Base-by-base conservation (phyloP, 371 early-diverging fungal genomes). In the Blakeslea trispora region DNA sequence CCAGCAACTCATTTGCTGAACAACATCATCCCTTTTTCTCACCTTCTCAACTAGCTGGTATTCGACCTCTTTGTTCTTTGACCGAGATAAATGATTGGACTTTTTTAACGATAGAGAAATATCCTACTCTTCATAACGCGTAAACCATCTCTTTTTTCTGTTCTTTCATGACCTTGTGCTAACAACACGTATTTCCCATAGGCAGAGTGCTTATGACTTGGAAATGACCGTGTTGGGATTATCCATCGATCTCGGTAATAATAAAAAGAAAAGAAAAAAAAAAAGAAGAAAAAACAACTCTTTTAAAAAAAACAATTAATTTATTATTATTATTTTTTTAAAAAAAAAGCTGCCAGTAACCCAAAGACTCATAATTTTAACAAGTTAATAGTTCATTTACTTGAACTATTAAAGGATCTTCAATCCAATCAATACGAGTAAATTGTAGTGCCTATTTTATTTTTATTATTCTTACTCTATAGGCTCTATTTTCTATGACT, bases 201-300 rank as follows among this genome's bases (percentile, higher is more conserved):
- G 90, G 37, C 87, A 90, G 61, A 86, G 86, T 68, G 84, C 86
- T 18, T 86, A 81, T 66, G 90, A 88, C 57, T 62, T 90, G 45
- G 90, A 90, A 51, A 86, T 86, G 83, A 82, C 80, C 14, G 81
- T 85, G 15, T 74, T 85, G 14, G 77, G 80, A 41, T 61, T 84
- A 57, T 86, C 86, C 1, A 84, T 86, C 50, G 84, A 84, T 55
- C 63, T 88, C 45, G 79, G 88, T 87, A 75, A 28, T 3, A 28
- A 28, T 5, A 28, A 28, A 28, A 7, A 28, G 28, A 28, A 28
- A 28, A 28, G 28, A 28, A 28, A 28, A 28, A 28, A 7, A 28
- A 28, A 28, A 7, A 28, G 7, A 28, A 28, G 28, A 50, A 66
- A 21, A 22, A 31, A 6, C 32, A 32, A 28, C 37, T 18, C 19